Percentiles rank a stretch among this genome's conserved stretches.
Evolutionary conservation across 1,284 basidiomycete species (phyloP).

Genomic region (Cutaneotrichosporon sp.): DNA sequence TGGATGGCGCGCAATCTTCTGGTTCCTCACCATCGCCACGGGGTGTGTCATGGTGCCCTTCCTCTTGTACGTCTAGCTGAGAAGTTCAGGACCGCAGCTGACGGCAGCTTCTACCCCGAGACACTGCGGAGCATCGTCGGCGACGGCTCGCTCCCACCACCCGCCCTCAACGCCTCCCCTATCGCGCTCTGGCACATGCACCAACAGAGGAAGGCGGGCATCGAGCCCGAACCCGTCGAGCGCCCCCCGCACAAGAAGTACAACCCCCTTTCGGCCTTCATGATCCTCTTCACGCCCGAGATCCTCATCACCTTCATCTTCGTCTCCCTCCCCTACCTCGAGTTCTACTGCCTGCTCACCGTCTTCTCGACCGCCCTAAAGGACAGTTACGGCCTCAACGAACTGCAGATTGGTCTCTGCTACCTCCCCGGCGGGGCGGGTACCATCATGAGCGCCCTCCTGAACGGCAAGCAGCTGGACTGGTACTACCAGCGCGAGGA

Average conservation of each 20-base stretch:
- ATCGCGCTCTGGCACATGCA: constrained; percentile 29
- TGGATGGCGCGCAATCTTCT: constrained; percentile 38
- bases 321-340: constrained; percentile 47
- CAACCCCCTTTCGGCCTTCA: constrained; percentile 44
- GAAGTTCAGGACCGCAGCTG: background rate
- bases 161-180: constrained; percentile 39
- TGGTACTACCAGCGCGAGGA: constrained; percentile 45
- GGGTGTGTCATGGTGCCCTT: constrained; percentile 14
- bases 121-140: constrained; percentile 52
- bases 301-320: constrained; percentile 43
- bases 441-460: constrained; percentile 33
- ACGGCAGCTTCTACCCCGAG: constrained; percentile 46
- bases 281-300: constrained; percentile 49
- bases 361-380: constrained; percentile 49
- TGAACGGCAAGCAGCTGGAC: constrained; percentile 49
- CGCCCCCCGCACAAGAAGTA: constrained; percentile 44
- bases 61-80: constrained; percentile 32
- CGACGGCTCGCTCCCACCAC: constrained; percentile 50
- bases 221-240: constrained; percentile 31
- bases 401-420: constrained; percentile 52
- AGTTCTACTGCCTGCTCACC: constrained; percentile 45
- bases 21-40: constrained; percentile 34
- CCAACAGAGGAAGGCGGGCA: constrained; percentile 7
- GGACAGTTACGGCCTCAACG: constrained; percentile 42
- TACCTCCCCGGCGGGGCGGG: constrained; percentile 52